Evolutionary conservation across 805 yeast species (phyloP).

Genomic region (Candida krabiensis): DNA sequence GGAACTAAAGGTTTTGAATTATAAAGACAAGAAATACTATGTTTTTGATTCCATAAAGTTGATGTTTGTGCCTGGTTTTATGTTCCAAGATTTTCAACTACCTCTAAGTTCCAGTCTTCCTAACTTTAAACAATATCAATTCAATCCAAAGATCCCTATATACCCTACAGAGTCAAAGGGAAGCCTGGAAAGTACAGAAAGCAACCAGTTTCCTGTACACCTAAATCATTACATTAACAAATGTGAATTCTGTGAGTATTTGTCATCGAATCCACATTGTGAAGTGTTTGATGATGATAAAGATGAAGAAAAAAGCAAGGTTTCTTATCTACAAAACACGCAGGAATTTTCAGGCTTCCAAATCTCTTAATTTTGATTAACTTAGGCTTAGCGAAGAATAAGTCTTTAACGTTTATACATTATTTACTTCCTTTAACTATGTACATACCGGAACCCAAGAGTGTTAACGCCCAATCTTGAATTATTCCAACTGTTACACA

Average conservation of each 20-base stretch:
- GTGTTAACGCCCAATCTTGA: too few species aligned
- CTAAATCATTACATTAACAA: slow-evolving; percentile 21
- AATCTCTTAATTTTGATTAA: slow-evolving; percentile 15
- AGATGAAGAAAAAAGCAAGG: not conserved
- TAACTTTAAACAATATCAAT: slow-evolving; percentile 14
- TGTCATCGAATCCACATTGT: slow-evolving; percentile 2
- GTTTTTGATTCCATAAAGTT: slow-evolving; percentile 32
- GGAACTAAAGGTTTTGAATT: slow-evolving; percentile 29
- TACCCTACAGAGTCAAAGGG: slow-evolving; percentile 14
- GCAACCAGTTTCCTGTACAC: slow-evolving; percentile 25
- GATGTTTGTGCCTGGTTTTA: slow-evolving; percentile 26
- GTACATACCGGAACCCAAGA: too few species aligned
- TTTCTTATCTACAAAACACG: not conserved
- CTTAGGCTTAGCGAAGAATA: too few species aligned
- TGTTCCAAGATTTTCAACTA: slow-evolving; percentile 19
- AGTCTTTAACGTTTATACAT: too few species aligned
- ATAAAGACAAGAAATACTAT: slow-evolving; percentile 25
- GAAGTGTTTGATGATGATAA: slow-evolving; percentile 6
- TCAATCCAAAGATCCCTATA: slow-evolving; percentile 22
- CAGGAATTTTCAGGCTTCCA: slow-evolving; percentile 11
- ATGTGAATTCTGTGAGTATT: slow-evolving; percentile 21
- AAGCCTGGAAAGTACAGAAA: slow-evolving; percentile 20
- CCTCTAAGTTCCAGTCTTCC: slow-evolving; percentile 18
- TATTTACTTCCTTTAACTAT: too few species aligned
- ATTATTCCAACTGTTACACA: too few species aligned